Percentiles rank a stretch among this genome's conserved stretches.
phyloP scores from a whole-genome alignment of 768 basidiomycete species.

The Tylopilus rubrobrunneus region DNA sequence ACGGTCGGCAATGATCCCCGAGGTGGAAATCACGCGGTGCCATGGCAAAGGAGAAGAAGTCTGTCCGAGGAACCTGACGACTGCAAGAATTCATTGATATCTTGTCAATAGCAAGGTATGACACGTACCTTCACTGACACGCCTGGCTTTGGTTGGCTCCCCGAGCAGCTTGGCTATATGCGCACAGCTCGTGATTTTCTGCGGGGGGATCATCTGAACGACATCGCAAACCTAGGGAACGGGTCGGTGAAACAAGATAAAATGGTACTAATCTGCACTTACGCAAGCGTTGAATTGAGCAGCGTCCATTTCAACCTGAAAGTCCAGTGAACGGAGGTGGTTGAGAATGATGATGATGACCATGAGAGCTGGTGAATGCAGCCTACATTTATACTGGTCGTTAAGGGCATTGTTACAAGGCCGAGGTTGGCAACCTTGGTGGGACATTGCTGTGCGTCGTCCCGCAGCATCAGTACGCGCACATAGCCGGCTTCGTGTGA shows the following conservation, averaged over 20 bases:
- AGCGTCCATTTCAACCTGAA: slow-evolving; percentile 10
- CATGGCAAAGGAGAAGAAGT: slow-evolving; percentile 67
- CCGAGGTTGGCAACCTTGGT: no score
- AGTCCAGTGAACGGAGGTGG: background rate
- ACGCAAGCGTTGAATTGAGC: slow-evolving; percentile 20
- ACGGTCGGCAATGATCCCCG: slow-evolving; percentile 68
- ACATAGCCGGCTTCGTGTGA: no score
- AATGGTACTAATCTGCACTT: background rate
- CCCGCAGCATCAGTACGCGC: background rate
- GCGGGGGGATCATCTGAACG: slow-evolving; percentile 62
- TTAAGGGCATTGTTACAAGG: no score
- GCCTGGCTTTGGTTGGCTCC: slow-evolving; percentile 69
- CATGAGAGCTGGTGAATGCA: no score
- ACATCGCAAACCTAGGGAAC: slow-evolving; percentile 57
- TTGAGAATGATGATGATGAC: background rate
- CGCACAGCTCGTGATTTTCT: slow-evolving; percentile 68
- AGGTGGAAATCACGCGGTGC: slow-evolving; percentile 69
- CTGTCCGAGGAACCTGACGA: slow-evolving; percentile 65
- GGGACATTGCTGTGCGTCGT: background rate
- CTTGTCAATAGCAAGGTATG: background rate
- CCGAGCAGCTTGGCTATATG: slow-evolving; percentile 77
- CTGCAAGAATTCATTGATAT: slow-evolving; percentile 32
- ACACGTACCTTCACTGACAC: slow-evolving; percentile 70
- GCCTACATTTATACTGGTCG: background rate
- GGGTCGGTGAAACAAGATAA: background rate